These are phyloP conservation scores for Climacium dendroides DNA, from an alignment of 225 moss, liverwort and hornwort species.

Conservation along the genomic window DNA sequence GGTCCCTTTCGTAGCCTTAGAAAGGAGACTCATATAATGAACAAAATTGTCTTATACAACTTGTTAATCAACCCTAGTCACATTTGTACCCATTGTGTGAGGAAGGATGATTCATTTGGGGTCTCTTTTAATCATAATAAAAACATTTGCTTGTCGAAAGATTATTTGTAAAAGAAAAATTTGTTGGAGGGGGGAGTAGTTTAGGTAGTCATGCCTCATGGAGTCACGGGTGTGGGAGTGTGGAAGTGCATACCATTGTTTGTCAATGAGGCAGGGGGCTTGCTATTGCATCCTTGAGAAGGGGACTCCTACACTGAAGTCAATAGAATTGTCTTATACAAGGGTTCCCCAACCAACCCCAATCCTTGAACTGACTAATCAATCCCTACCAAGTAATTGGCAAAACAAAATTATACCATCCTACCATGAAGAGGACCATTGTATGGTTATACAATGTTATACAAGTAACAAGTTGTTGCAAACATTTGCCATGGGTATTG, in stretches of 20 bases:
- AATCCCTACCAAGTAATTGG: accelerated
- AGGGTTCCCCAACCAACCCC: not conserved
- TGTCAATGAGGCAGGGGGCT: not conserved
- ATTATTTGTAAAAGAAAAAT: not conserved
- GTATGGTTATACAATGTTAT: not conserved
- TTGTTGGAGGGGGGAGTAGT: not conserved
- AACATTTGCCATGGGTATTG: not conserved
- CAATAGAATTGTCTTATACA: not conserved
- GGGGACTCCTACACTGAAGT: not conserved
- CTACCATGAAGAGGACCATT: accelerated
- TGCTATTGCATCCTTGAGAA: not conserved
- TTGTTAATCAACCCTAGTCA: too few species aligned
- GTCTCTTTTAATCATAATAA: too few species aligned
- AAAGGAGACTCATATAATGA: too few species aligned
- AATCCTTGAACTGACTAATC: not conserved
- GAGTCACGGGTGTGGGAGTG: not conserved
- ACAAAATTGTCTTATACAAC: too few species aligned
- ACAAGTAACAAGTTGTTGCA: not conserved
- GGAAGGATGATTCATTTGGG: too few species aligned
- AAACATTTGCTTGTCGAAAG: too few species aligned
- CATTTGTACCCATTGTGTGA: too few species aligned
- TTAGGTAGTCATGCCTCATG: too few species aligned
- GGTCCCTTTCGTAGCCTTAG: too few species aligned
- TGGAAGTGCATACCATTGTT: not conserved
- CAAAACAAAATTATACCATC: not conserved